Conservation (phyloP, 495 filamentous ascomycete genomes). For the Neurospora sp. region DNA sequence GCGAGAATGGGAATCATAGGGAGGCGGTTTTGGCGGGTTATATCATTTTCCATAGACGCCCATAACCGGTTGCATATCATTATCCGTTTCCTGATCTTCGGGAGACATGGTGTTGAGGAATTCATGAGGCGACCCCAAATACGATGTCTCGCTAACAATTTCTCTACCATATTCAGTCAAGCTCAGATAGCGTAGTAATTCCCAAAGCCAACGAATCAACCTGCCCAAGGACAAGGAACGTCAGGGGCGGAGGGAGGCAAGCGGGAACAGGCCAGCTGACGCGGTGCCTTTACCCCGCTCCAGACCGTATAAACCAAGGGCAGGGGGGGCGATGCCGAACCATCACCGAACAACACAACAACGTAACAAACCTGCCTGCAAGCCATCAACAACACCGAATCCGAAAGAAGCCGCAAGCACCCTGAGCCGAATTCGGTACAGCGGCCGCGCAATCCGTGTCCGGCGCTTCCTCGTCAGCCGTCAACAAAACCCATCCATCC, state of each 20-base stretch:
- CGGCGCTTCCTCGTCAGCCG: neutral
- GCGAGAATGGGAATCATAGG: neutral
- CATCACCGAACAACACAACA: slow-evolving; percentile 14
- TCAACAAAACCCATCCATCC: too few relatives aligned
- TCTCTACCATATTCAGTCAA: neutral
- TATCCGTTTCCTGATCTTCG: neutral
- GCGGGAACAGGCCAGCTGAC: neutral
- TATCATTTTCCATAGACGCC: neutral
- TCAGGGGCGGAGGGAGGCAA: neutral
- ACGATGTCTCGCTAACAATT: neutral
- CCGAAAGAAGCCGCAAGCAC: slow-evolving; percentile 1
- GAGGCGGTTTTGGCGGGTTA: neutral
- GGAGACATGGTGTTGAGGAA: neutral
- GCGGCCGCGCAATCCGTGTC: neutral
- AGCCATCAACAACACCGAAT: neutral
- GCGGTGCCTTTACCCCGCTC: slow-evolving; percentile 4
- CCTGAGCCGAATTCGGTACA: neutral
- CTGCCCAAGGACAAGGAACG: neutral
- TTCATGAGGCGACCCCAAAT: neutral
- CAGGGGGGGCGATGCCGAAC: slow-evolving; percentile 11
- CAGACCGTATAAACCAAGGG: neutral
- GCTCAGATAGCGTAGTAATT: neutral
- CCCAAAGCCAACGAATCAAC: neutral
- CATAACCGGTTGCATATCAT: neutral
- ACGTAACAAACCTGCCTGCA: neutral